These are phyloP conservation scores for Leccinum fuscescens DNA, from an alignment of 1,284 basidiomycete species.

Conservation along the genomic window DNA sequence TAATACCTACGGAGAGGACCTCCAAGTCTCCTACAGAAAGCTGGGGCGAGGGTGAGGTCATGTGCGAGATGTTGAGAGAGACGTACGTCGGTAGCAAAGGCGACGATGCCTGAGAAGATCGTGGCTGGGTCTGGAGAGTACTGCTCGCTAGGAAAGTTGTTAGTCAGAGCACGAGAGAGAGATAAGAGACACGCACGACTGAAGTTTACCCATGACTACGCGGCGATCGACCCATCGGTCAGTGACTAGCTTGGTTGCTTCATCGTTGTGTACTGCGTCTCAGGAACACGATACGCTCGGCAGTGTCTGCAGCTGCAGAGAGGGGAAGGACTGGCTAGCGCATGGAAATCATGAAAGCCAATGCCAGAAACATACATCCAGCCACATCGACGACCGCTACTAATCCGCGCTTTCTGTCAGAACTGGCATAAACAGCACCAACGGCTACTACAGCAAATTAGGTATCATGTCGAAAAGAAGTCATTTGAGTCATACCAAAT, in stretches of 20 bases:
- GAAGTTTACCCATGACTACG: slow-evolving; percentile 53
- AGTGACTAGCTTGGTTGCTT: slow-evolving; percentile 40
- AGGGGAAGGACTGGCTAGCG: slow-evolving; percentile 32
- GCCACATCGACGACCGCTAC: slow-evolving; percentile 59
- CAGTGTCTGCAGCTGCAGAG: slow-evolving; percentile 60
- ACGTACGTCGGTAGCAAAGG: slow-evolving; percentile 60
- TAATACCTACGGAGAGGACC: slow-evolving; percentile 63
- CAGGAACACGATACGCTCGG: slow-evolving; percentile 77
- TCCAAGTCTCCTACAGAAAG: no score
- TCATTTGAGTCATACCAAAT: slow-evolving; percentile 53
- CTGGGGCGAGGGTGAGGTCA: no score
- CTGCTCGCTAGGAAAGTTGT: slow-evolving; percentile 38
- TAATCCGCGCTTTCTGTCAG: slow-evolving; percentile 67
- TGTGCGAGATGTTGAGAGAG: not conserved
- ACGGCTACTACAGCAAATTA: slow-evolving; percentile 48
- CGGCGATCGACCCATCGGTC: slow-evolving; percentile 72
- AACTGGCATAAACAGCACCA: slow-evolving; percentile 66
- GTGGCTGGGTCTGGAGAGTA: slow-evolving; percentile 71
- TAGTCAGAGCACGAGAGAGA: not conserved
- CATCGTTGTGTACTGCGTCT: slow-evolving; percentile 30
- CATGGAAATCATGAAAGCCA: not conserved
- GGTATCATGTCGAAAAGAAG: slow-evolving; percentile 13
- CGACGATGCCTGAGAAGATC: slow-evolving; percentile 82
- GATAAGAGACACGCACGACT: slow-evolving; percentile 44
- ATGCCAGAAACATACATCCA: slow-evolving; percentile 50